These are phyloP conservation scores for Suhomyces kilbournensis DNA, from an alignment of 805 yeast genomes.

Conservation along the genomic window DNA sequence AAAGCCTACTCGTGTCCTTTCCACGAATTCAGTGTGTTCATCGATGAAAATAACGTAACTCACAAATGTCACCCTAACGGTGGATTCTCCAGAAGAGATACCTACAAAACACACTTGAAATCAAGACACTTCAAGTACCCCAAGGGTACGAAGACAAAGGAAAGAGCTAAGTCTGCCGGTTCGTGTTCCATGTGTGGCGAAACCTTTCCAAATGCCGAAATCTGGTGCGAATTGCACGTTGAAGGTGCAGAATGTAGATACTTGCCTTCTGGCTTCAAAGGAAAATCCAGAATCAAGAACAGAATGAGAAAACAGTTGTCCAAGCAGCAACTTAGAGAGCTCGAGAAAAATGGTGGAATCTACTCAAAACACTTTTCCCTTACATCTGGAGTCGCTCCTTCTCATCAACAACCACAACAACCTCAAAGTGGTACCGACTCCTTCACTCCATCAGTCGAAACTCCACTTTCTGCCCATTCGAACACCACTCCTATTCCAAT, in stretches of 20 bases:
- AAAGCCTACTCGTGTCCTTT: constrained; percentile 58
- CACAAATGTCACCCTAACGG: constrained; percentile 56
- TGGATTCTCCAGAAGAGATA: constrained; percentile 58
- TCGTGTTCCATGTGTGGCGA: constrained; percentile 55
- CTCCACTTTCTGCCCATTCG: neutral
- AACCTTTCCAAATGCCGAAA: constrained; percentile 45
- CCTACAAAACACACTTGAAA: constrained; percentile 56
- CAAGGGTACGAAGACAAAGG: constrained; percentile 49
- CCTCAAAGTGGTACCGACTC: neutral
- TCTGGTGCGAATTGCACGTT: constrained; percentile 52
- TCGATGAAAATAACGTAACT: constrained; percentile 38
- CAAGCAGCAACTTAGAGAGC: constrained; percentile 16
- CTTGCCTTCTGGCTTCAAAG: constrained; percentile 43
- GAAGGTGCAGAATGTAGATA: constrained; percentile 48
- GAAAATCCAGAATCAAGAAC: constrained; percentile 43
- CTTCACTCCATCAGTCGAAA: constrained; percentile 1
- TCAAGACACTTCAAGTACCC: constrained; percentile 58
- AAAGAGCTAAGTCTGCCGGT: constrained; percentile 43
- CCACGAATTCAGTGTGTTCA: constrained; percentile 35
- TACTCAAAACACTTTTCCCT: constrained; percentile 7
- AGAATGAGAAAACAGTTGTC: constrained; percentile 38
- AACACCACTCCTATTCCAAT: constrained; percentile 11
- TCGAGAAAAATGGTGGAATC: constrained; percentile 11
- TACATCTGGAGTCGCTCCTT: neutral
- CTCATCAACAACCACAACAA: neutral